A percentile compares a stretch with the other conserved stretches of the same genome.
phyloP scores from a whole-genome alignment of 2,329 filamentous ascomycete genomes.

The Lecanicillium sp. region DNA sequence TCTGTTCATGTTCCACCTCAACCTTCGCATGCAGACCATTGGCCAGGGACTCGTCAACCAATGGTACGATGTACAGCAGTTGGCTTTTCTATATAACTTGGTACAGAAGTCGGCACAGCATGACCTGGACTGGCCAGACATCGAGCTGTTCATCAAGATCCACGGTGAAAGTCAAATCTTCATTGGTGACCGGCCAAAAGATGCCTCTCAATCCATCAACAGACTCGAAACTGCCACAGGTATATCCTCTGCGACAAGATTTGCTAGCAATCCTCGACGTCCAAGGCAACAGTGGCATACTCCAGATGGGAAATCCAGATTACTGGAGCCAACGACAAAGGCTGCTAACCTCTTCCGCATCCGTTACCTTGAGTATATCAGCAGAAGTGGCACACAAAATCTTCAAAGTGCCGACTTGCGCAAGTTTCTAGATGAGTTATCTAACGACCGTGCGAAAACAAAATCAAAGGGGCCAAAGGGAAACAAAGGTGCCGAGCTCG shows the following conservation, averaged over 20 bases:
- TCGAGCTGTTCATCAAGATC: constrained; percentile 21
- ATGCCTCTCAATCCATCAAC: constrained; percentile 18
- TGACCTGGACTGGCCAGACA: constrained; percentile 19
- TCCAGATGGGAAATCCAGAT: constrained; percentile 14
- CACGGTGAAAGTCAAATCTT: constrained; percentile 22
- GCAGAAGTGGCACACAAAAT: no score
- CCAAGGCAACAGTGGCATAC: constrained; percentile 8
- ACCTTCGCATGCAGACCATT: constrained; percentile 17
- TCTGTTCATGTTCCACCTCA: constrained; percentile 17
- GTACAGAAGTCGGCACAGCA: constrained; percentile 9
- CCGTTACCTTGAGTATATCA: constrained; percentile 10
- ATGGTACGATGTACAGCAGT: constrained; percentile 20
- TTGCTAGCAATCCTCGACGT: constrained; percentile 18
- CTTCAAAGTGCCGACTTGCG: no score
- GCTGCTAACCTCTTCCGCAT: constrained; percentile 16
- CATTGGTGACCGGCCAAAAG: constrained; percentile 18
- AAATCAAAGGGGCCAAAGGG: background rate
- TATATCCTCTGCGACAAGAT: constrained; percentile 16
- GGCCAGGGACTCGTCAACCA: constrained; percentile 18
- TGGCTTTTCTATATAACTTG: constrained; percentile 22
- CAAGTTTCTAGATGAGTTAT: no score
- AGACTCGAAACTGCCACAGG: constrained; percentile 20
- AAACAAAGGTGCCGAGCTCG: background rate
- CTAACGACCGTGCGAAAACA: background rate
- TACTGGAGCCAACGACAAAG: constrained; percentile 17